Evolutionary conservation across 179 eudicot genomes (phyloP).

Genomic region (Monotropa hypopitys): DNA sequence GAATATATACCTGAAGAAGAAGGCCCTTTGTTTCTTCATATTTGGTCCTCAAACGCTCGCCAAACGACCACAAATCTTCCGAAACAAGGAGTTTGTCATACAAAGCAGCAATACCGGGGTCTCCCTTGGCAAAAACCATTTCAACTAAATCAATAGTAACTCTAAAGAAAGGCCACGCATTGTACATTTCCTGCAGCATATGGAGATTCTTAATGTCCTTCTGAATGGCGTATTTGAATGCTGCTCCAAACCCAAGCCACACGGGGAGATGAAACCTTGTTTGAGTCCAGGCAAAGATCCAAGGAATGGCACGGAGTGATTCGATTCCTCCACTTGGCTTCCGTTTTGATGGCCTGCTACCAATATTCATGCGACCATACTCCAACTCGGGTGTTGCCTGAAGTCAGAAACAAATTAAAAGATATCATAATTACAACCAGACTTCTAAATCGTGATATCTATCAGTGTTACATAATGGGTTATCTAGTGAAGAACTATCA

Average conservation of each 20-base stretch:
- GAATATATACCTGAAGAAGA: conserved; percentile 55
- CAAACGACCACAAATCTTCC: conserved; percentile 61
- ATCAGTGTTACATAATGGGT: no score
- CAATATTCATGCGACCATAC: conserved; percentile 90
- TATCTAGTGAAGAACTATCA: no score
- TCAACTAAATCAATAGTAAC: conserved; percentile 78
- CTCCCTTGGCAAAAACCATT: conserved; percentile 95
- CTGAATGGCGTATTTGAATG: conserved; percentile 52
- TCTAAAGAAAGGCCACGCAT: conserved; percentile 78
- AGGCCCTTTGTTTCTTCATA: conserved; percentile 59
- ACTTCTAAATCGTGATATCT: no score
- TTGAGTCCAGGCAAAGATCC: conserved; percentile 98
- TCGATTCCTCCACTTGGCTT: conserved; percentile 94
- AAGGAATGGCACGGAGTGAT: conserved; percentile 87
- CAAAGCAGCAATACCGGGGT: conserved; percentile 80
- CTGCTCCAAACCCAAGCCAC: conserved; percentile 92
- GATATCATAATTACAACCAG: neutral
- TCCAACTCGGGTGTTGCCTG: conserved; percentile 93
- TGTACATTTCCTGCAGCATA: conserved; percentile 77
- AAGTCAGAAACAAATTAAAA: neutral
- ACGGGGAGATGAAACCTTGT: conserved; percentile 91
- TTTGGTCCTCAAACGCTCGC: conserved; percentile 44
- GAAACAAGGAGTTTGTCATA: conserved; percentile 79
- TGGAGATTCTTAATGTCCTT: conserved; percentile 48
- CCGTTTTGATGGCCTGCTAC: conserved; percentile 86